Conservation (phyloP, 768 basidiomycete species). For the Nevesoporus exiguus region DNA sequence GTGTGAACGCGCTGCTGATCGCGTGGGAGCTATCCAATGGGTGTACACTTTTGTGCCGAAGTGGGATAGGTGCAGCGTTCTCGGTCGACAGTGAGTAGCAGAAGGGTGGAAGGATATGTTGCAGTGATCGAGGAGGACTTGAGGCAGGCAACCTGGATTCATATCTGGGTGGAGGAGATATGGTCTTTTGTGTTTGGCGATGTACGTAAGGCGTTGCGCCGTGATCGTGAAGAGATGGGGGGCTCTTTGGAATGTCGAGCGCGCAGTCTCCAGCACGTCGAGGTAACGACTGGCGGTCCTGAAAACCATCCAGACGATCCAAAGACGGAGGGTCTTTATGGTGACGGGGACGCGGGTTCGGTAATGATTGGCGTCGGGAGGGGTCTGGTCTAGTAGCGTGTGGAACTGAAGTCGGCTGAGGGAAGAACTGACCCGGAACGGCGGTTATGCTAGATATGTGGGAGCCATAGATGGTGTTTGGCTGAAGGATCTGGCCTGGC, state of each 20-base stretch:
- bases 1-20: not conserved
- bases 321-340: not conserved
- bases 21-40: slow-evolving; percentile 10
- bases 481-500: slow-evolving; percentile 57
- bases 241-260: slow-evolving; percentile 5
- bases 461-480: slow-evolving; percentile 17
- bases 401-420: not conserved
- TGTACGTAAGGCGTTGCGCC: slow-evolving; percentile 14
- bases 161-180: slow-evolving; percentile 22
- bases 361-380: slow-evolving; percentile 12
- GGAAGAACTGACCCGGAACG: slow-evolving; percentile 2
- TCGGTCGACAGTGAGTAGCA: slow-evolving; percentile 2
- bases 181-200: slow-evolving; percentile 11
- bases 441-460: slow-evolving; percentile 1
- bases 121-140: slow-evolving; percentile 9
- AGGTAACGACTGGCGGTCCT: slow-evolving; percentile 2
- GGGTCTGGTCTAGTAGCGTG: slow-evolving; percentile 5
- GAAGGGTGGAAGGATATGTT: slow-evolving; percentile 5
- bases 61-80: not conserved
- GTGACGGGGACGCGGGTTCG: slow-evolving; percentile 4
- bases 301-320: not conserved
- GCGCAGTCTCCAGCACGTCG: slow-evolving; percentile 7
- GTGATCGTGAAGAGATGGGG: slow-evolving; percentile 8
- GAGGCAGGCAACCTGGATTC: slow-evolving; percentile 12
- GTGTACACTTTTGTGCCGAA: slow-evolving; percentile 8